Evolutionary conservation across 2,329 filamentous ascomycete species (phyloP).

Genomic region (Ascochyta lentis): DNA sequence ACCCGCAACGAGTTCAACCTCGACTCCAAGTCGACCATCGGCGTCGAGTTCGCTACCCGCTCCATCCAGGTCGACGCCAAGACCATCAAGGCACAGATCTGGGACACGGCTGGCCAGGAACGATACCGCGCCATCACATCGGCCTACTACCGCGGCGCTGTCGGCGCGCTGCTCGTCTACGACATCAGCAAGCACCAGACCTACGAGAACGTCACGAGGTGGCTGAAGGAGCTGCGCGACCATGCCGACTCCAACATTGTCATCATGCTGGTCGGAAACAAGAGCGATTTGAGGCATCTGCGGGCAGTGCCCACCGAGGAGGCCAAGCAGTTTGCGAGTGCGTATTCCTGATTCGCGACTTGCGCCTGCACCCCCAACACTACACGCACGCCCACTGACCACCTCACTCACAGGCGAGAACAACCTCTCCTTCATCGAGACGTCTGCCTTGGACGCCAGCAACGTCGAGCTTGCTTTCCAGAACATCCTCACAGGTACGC

Average conservation of each 20-base stretch:
- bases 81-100: conserved; percentile 99
- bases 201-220: conserved; percentile 98
- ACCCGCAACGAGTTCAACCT: conserved; percentile 99
- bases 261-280: conserved; percentile 99
- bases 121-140: conserved; percentile 99
- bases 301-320: conserved; percentile 97
- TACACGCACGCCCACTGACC: conserved; percentile 17
- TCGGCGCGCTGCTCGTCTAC: conserved; percentile 96
- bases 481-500: conserved; percentile 94
- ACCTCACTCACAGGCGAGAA: conserved; percentile 74
- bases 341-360: conserved; percentile 44
- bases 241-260: conserved; percentile 99
- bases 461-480: conserved; percentile 99
- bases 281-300: conserved; percentile 99
- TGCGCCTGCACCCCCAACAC: neutral
- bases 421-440: conserved; percentile 98
- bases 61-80: conserved; percentile 99
- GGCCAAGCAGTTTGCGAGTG: conserved; percentile 96
- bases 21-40: conserved; percentile 99
- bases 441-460: conserved; percentile 96
- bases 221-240: conserved; percentile 97
- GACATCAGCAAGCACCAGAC: conserved; percentile 99
- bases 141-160: conserved; percentile 97
- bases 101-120: conserved; percentile 99
- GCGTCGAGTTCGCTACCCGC: conserved; percentile 97